These are phyloP conservation scores for Exophiala spinifera DNA, from an alignment of 2,329 filamentous ascomycete species.

Conservation along the genomic window DNA sequence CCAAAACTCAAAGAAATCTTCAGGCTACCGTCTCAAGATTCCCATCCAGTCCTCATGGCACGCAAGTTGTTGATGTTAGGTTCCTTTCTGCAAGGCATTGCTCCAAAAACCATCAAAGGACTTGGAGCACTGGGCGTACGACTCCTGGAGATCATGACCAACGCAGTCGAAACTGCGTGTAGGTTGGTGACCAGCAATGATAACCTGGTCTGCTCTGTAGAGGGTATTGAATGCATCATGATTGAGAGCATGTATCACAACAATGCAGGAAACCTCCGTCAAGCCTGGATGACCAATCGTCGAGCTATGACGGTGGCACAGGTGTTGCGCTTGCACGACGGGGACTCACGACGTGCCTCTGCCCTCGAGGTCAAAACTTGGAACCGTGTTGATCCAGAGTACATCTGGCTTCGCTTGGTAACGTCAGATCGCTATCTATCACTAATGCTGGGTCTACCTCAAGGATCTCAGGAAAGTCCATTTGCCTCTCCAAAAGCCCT, in stretches of 20 bases:
- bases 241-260: conserved; percentile 40
- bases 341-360: conserved; percentile 4
- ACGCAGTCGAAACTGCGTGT: conserved; percentile 33
- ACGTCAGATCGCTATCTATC: conserved; percentile 39
- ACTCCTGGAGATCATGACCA: conserved; percentile 29
- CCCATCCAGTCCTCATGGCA: conserved; percentile 51
- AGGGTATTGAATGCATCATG: conserved; percentile 44
- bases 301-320: conserved; percentile 42
- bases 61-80: conserved; percentile 48
- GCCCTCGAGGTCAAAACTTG: conserved; percentile 15
- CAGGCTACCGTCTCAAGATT: conserved; percentile 36
- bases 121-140: too few relatives aligned
- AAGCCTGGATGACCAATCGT: conserved; percentile 39
- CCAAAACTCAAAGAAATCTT: conserved; percentile 37
- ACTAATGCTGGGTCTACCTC: conserved; percentile 42
- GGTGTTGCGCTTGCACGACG: conserved; percentile 41
- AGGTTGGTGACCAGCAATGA: conserved; percentile 39
- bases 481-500: too few relatives aligned
- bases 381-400: conserved; percentile 22
- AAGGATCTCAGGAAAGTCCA: too few relatives aligned
- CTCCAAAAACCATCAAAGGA: background rate
- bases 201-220: conserved; percentile 37
- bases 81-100: conserved; percentile 31
- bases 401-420: conserved; percentile 42
- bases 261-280: conserved; percentile 41